These are phyloP conservation scores for Plasmodium falciparum DNA, from an alignment of 169 alveolate species.

Conservation along the genomic window DNA sequence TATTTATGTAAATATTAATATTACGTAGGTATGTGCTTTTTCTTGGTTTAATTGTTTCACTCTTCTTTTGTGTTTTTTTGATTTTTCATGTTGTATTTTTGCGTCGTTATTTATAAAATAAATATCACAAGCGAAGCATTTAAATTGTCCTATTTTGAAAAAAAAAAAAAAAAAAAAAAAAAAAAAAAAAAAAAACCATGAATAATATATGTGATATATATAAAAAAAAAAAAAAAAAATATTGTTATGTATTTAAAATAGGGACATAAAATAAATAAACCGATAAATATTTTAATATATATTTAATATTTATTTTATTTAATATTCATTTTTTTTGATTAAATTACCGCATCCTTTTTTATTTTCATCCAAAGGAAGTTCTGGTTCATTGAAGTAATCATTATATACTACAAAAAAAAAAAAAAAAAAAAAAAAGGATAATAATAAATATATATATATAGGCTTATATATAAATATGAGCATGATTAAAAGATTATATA, in stretches of 20 bases:
- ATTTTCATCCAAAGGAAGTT: conserved; percentile 65
- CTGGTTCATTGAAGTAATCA: conserved; percentile 33
- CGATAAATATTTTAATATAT: too few relatives aligned
- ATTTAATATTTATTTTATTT: too few relatives aligned
- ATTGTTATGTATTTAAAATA: too few relatives aligned
- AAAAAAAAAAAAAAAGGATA: neutral
- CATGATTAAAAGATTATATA: neutral
- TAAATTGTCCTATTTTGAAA: conserved; percentile 66
- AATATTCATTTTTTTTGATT: neutral
- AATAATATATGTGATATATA: neutral
- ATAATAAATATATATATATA: neutral
- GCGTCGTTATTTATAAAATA: conserved; percentile 81
- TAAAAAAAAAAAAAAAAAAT: too few relatives aligned
- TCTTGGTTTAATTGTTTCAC: conserved; percentile 76
- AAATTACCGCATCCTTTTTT: conserved; percentile 63
- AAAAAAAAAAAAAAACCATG: neutral
- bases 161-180: too few relatives aligned
- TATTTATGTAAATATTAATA: neutral
- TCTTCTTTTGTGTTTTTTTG: conserved; percentile 83
- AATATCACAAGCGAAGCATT: conserved; percentile 86
- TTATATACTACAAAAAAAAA: conserved; percentile 45
- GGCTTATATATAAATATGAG: neutral
- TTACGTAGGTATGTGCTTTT: conserved; percentile 66
- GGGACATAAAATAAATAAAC: too few relatives aligned
- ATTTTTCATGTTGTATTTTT: conserved; percentile 78